Conservation (phyloP, 2,329 filamentous ascomycete species). For the Parastagonospora nodorum region DNA sequence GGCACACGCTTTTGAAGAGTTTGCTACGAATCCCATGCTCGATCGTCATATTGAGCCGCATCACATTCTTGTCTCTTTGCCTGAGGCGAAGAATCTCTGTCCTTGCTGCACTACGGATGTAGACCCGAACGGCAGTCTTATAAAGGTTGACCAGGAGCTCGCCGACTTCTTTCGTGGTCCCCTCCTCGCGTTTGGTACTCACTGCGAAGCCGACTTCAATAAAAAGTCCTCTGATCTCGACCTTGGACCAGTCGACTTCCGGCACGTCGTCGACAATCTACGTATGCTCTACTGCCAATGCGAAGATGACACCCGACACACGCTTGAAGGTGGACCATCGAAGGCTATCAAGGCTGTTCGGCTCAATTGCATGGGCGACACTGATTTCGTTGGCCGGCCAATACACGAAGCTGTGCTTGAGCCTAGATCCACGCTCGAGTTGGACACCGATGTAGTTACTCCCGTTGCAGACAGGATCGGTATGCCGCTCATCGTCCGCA, state of each 20-base stretch:
- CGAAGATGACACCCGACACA: background rate
- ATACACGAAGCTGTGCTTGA: constrained; percentile 5
- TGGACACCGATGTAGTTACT: constrained; percentile 6
- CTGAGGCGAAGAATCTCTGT: background rate
- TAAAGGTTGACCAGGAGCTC: constrained; percentile 4
- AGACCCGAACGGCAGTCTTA: constrained; percentile 1
- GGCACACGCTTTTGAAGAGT: background rate
- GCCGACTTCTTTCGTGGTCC: background rate
- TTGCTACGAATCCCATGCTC: background rate
- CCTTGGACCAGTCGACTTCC: constrained; percentile 9
- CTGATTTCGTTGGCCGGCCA: constrained; percentile 1
- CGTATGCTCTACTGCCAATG: background rate
- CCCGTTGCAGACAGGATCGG: constrained; percentile 17
- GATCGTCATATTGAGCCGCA: constrained; percentile 1
- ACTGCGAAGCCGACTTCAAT: background rate
- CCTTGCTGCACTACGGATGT: background rate
- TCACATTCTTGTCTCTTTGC: background rate
- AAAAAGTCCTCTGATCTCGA: background rate
- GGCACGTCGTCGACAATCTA: constrained; percentile 15
- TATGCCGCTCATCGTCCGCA: constrained; percentile 10
- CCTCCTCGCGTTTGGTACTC: background rate
- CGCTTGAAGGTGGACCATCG: background rate
- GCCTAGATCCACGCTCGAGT: background rate
- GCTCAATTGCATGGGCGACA: constrained; percentile 16
- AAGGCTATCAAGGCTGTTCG: constrained; percentile 6